Conservation (phyloP, 2,329 filamentous ascomycete species). For the Neofusicoccum sp. region DNA sequence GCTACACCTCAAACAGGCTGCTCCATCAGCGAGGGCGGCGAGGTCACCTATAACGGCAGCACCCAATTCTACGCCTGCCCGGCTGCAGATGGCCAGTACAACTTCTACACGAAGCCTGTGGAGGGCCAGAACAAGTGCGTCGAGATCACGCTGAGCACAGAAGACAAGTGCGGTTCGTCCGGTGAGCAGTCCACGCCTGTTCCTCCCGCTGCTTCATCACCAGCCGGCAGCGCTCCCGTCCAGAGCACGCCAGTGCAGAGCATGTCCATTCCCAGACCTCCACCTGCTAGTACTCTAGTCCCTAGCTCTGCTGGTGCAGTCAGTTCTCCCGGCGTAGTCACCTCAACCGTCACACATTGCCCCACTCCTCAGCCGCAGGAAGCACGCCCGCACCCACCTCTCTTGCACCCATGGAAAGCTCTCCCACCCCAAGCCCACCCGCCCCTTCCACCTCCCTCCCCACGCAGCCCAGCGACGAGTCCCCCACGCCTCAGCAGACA, state of each 20-base stretch:
- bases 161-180: conserved; percentile 32
- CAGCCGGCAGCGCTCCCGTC: conserved; percentile 1
- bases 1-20: conserved; percentile 56
- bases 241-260: neutral
- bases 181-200: neutral
- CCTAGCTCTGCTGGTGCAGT: neutral
- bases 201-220: conserved; percentile 31
- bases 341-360: conserved; percentile 5
- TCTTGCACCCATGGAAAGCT: neutral
- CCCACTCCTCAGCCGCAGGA: conserved; percentile 5
- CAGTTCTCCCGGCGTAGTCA: neutral
- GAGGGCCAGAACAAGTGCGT: conserved; percentile 49
- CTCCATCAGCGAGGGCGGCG: conserved; percentile 53
- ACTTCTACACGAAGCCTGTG: conserved; percentile 51
- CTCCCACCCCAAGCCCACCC: too few species aligned
- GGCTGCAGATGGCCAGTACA: conserved; percentile 56
- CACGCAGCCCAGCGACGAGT: neutral
- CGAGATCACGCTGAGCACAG: conserved; percentile 44
- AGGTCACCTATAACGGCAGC: conserved; percentile 52
- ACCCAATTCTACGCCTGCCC: conserved; percentile 60
- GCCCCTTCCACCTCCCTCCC: neutral
- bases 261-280: neutral
- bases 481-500: neutral
- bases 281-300: neutral
- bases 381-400: conserved; percentile 14